A percentile compares a stretch with the other conserved stretches of the same genome.
Conservation (phyloP, 1,139 yeast species). For the Magnusiomyces fungicola region DNA sequence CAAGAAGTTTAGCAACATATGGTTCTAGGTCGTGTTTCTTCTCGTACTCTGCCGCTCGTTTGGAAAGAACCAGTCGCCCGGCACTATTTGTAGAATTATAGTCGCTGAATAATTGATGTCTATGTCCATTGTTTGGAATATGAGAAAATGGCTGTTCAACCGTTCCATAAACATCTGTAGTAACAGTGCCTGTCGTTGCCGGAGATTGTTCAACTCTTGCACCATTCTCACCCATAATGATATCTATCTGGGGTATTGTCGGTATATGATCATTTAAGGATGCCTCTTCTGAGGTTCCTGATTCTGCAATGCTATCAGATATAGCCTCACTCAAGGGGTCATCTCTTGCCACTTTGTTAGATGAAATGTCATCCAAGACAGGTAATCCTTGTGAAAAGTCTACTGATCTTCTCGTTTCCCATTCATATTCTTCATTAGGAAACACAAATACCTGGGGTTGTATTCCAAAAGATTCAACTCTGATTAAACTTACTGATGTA, state of each 20-base stretch:
- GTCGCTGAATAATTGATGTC: not conserved
- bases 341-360: too few species aligned
- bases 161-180: slow-evolving; percentile 26
- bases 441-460: not conserved
- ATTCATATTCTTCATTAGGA: slow-evolving; percentile 1
- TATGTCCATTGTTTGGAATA: not conserved
- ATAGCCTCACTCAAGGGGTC: not conserved
- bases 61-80: too few species aligned
- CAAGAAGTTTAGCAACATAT: slow-evolving; percentile 51
- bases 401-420: too few species aligned
- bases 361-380: too few species aligned
- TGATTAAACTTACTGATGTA: not conserved
- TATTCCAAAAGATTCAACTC: not conserved
- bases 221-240: slow-evolving; percentile 8
- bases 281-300: too few species aligned
- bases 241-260: not conserved
- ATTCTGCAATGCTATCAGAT: too few species aligned
- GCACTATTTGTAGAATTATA: too few species aligned
- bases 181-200: slow-evolving; percentile 22
- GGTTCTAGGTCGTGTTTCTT: slow-evolving; percentile 48
- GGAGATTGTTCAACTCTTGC: slow-evolving; percentile 12
- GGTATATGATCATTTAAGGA: too few species aligned
- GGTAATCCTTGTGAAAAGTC: too few species aligned
- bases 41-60: not conserved
- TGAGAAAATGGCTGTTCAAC: slow-evolving; percentile 18